Percentiles rank a stretch among this genome's conserved stretches.
phyloP scores from a whole-genome alignment of 129 eudicot species.

The Pittosporum tobira region DNA sequence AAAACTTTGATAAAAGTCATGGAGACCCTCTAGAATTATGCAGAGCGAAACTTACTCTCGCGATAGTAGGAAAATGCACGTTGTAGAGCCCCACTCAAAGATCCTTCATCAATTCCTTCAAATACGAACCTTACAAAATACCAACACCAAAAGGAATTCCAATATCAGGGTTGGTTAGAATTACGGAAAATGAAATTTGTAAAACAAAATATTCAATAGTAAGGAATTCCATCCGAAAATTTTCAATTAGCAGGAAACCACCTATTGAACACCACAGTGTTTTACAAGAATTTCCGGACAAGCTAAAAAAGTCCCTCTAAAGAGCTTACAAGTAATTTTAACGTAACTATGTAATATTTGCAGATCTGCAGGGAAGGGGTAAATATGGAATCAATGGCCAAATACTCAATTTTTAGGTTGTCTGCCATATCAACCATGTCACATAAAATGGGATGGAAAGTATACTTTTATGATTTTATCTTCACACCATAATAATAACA shows the following conservation, averaged over 20 bases:
- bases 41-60: slow-evolving; percentile 40
- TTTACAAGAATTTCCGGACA: too few relatives aligned
- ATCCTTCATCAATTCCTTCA: slow-evolving; percentile 81
- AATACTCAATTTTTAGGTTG: too few relatives aligned
- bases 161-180: background rate
- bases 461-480: background rate
- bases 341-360: too few relatives aligned
- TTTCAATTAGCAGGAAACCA: too few relatives aligned
- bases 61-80: slow-evolving; percentile 58
- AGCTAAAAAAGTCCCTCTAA: too few relatives aligned
- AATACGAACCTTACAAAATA: slow-evolving; percentile 53
- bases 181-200: background rate
- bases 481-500: background rate
- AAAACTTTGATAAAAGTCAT: background rate
- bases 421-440: background rate
- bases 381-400: too few relatives aligned
- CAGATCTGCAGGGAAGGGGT: too few relatives aligned
- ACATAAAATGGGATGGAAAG: background rate
- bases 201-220: background rate
- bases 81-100: slow-evolving; percentile 45
- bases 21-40: background rate
- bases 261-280: too few relatives aligned
- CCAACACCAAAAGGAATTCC: too few relatives aligned
- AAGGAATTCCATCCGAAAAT: background rate
- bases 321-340: too few relatives aligned